These are phyloP conservation scores for Kalanchoe fedtschenkoi DNA, from an alignment of 164 flowering plant species.

Conservation along the genomic window DNA sequence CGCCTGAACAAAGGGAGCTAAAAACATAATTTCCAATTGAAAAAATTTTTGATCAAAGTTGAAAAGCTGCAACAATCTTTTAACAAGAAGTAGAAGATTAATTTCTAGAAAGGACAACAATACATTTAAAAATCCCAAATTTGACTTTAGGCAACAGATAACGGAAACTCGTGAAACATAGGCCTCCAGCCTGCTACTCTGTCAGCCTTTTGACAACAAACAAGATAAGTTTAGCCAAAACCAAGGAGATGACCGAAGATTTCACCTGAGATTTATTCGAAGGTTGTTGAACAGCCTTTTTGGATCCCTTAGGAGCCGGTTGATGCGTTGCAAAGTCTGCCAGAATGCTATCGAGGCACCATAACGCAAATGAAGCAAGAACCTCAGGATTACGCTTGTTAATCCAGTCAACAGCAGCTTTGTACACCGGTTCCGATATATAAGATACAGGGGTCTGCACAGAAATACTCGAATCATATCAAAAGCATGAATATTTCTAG, in stretches of 20 bases:
- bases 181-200: not conserved
- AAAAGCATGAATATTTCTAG: not conserved
- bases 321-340: slow-evolving; percentile 56
- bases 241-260: not conserved
- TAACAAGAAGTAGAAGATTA: not conserved
- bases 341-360: slow-evolving; percentile 63
- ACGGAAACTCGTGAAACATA: not conserved
- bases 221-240: not conserved
- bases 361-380: slow-evolving; percentile 53
- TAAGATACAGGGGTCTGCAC: slow-evolving; percentile 64
- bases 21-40: not conserved
- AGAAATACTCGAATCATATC: not conserved
- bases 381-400: slow-evolving; percentile 47
- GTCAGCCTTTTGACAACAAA: not conserved
- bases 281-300: slow-evolving; percentile 52
- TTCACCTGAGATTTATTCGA: slow-evolving; percentile 73
- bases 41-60: too few relatives aligned
- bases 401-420: slow-evolving; percentile 83
- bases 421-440: slow-evolving; percentile 68
- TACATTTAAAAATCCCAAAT: not conserved
- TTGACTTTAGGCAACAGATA: not conserved
- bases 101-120: not conserved
- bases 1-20: not conserved
- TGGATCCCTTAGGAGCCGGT: slow-evolving; percentile 50
- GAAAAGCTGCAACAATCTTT: not conserved